phyloP scores from a whole-genome alignment of 2,329 filamentous ascomycete genomes.

The Aspergillus sp. region DNA sequence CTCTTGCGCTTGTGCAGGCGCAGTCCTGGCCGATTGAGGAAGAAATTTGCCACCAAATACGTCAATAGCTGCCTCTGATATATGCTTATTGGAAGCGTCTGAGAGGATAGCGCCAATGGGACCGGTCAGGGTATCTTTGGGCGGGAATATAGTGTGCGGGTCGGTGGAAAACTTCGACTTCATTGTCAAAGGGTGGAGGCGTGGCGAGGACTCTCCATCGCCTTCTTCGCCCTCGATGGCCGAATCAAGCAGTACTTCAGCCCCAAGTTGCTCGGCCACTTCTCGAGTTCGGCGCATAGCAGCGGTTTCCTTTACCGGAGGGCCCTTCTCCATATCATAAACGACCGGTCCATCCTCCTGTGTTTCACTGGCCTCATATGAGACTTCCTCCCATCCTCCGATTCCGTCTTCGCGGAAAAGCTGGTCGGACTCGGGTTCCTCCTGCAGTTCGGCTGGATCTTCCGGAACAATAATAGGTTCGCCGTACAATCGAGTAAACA shows the following conservation, averaged over 20 bases:
- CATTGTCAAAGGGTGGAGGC: slow-evolving; percentile 72
- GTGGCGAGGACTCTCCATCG: slow-evolving; percentile 44
- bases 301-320: slow-evolving; percentile 27
- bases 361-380: slow-evolving; percentile 19
- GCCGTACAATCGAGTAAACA: slow-evolving; percentile 82
- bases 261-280: slow-evolving; percentile 40
- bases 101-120: slow-evolving; percentile 70
- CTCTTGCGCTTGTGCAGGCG: slow-evolving; percentile 49
- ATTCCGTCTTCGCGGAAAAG: slow-evolving; percentile 40
- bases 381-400: slow-evolving; percentile 38
- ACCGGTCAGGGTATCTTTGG: slow-evolving; percentile 65
- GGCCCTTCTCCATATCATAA: slow-evolving; percentile 31
- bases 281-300: slow-evolving; percentile 37
- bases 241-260: slow-evolving; percentile 42
- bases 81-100: slow-evolving; percentile 69
- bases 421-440: slow-evolving; percentile 31
- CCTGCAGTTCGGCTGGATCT: slow-evolving; percentile 27
- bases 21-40: slow-evolving; percentile 74
- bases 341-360: slow-evolving; percentile 27
- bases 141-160: slow-evolving; percentile 73
- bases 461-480: slow-evolving; percentile 54
- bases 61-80: slow-evolving; percentile 68
- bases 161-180: slow-evolving; percentile 72
- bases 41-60: slow-evolving; percentile 75
- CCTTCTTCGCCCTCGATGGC: slow-evolving; percentile 41